Conservation (phyloP, 176 grass and related monocot species). For the Tuctoria greenei region DNA sequence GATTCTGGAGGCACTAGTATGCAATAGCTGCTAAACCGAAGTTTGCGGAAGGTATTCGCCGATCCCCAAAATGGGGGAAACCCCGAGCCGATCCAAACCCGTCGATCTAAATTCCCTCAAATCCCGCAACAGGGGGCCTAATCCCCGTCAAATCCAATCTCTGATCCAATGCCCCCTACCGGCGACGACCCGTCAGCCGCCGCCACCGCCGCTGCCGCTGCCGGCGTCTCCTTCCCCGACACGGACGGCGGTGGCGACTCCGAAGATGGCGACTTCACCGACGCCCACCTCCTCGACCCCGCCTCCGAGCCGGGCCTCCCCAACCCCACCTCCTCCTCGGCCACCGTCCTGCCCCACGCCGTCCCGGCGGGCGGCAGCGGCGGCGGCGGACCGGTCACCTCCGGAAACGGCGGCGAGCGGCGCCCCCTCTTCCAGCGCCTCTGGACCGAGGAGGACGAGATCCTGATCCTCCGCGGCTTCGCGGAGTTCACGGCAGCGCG, state of each 20-base stretch:
- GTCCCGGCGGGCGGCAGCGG: background rate
- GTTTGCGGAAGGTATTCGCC: conserved; percentile 2
- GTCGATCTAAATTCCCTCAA: conserved; percentile 35
- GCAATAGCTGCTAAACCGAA: conserved; percentile 1
- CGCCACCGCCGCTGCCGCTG: conserved; percentile 16
- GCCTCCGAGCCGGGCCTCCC: conserved; percentile 26
- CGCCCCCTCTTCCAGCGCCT: conserved; percentile 86
- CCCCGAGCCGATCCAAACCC: conserved; percentile 22
- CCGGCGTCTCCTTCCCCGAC: conserved; percentile 40
- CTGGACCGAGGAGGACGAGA: conserved; percentile 98
- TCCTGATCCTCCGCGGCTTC: conserved; percentile 83
- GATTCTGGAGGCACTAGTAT: background rate
- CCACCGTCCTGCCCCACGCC: conserved; percentile 25
- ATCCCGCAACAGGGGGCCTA: conserved; percentile 32
- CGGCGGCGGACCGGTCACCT: conserved; percentile 30
- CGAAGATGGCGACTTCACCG: conserved; percentile 53
- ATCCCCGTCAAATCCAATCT: conserved; percentile 21
- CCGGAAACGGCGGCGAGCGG: conserved; percentile 55
- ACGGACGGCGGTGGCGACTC: conserved; percentile 48
- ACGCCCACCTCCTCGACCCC: conserved; percentile 38
- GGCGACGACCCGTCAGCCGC: conserved; percentile 32
- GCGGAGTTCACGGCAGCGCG: conserved; percentile 81
- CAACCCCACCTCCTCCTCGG: conserved; percentile 25
- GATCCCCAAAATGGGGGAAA: conserved; percentile 23
- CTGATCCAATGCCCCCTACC: conserved; percentile 40